Conservation (phyloP, 768 basidiomycete species). For the Amanita thiersii region DNA sequence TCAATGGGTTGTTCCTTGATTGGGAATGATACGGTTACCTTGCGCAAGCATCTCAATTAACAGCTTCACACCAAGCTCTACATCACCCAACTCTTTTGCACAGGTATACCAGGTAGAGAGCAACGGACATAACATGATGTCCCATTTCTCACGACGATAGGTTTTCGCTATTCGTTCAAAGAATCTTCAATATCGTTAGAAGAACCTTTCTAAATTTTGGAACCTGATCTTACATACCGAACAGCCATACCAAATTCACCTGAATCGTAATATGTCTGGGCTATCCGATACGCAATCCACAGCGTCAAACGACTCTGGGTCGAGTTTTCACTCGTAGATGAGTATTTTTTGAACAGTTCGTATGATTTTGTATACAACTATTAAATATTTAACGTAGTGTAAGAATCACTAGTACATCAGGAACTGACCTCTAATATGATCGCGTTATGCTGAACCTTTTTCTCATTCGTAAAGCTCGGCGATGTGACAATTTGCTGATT, state of each 20-base stretch:
- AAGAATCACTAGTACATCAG: neutral
- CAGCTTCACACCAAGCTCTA: slow-evolving; percentile 68
- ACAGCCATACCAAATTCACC: slow-evolving; percentile 85
- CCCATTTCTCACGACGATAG: slow-evolving; percentile 84
- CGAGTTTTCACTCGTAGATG: slow-evolving; percentile 28
- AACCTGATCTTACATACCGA: slow-evolving; percentile 40
- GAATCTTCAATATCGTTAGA: slow-evolving; percentile 48
- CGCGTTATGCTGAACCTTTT: slow-evolving; percentile 82
- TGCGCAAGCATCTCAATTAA: slow-evolving; percentile 78
- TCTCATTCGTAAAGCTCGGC: slow-evolving; percentile 83
- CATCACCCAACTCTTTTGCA: slow-evolving; percentile 68
- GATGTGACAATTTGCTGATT: slow-evolving; percentile 31
- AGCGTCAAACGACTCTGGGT: slow-evolving; percentile 77
- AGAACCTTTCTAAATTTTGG: neutral
- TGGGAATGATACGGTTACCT: slow-evolving; percentile 33
- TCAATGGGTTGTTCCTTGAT: slow-evolving; percentile 3
- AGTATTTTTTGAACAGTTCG: slow-evolving; percentile 82
- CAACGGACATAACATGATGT: slow-evolving; percentile 62
- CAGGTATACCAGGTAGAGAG: slow-evolving; percentile 78
- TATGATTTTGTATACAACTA: slow-evolving; percentile 94
- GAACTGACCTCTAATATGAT: slow-evolving; percentile 70
- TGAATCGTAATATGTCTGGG: slow-evolving; percentile 73
- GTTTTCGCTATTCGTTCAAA: slow-evolving; percentile 88
- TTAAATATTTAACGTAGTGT: slow-evolving; percentile 1
- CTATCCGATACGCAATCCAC: slow-evolving; percentile 90